These are phyloP conservation scores for Neurospora sp. DNA, from an alignment of 495 filamentous ascomycete species.

Conservation along the genomic window DNA sequence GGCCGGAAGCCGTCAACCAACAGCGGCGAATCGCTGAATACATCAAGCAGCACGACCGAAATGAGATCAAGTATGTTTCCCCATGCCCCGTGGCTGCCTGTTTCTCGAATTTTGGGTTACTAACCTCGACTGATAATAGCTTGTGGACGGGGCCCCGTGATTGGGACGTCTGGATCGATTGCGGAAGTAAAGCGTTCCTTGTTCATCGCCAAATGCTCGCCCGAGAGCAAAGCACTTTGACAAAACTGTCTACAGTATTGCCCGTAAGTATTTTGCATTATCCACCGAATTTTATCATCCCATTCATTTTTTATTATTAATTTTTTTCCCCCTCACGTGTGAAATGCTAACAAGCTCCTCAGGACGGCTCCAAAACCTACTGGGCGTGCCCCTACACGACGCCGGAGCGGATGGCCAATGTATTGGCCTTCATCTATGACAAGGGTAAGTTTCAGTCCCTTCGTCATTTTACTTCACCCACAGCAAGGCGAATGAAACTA, in stretches of 20 bases:
- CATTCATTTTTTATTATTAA: background rate
- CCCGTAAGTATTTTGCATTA: background rate
- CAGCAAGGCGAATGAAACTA: background rate
- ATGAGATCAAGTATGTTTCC: background rate
- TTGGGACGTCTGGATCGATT: constrained; percentile 13
- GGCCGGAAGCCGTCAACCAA: background rate
- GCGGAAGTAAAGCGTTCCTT: constrained; percentile 5
- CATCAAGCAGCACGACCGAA: background rate
- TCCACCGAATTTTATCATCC: background rate
- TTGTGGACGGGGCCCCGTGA: background rate
- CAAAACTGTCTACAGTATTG: background rate
- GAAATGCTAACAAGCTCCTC: background rate
- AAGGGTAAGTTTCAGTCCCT: background rate
- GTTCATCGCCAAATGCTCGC: background rate
- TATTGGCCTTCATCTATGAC: constrained; percentile 17
- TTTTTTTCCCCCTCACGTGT: background rate
- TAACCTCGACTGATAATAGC: background rate
- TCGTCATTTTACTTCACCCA: background rate
- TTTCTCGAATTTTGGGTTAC: background rate
- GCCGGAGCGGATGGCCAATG: constrained; percentile 1
- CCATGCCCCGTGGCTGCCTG: background rate
- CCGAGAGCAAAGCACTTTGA: background rate
- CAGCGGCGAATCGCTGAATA: background rate
- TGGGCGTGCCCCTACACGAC: background rate
- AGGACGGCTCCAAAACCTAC: background rate